Percentiles rank a stretch among this genome's conserved stretches.
phyloP scores from a whole-genome alignment of 2,329 filamentous ascomycete genomes.

The Fusarium udum region DNA sequence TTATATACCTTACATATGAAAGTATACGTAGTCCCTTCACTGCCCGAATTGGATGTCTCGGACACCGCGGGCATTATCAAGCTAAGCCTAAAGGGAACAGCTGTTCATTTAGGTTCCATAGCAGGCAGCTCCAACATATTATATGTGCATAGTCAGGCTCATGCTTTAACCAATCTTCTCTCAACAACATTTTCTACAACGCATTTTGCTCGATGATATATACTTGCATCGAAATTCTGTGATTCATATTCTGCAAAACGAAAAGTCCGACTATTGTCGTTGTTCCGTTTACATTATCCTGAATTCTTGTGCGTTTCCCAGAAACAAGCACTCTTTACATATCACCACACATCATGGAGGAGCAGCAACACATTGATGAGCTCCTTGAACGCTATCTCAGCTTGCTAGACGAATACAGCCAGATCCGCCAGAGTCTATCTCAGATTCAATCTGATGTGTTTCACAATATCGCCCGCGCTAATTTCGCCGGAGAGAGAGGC shows the following conservation, averaged over 20 bases:
- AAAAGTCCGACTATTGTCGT: too few species aligned
- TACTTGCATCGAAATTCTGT: not conserved
- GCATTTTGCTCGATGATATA: not conserved
- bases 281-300: not conserved
- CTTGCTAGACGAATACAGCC: slow-evolving; percentile 73
- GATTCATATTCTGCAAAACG: not conserved
- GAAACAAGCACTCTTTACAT: not conserved
- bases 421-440: slow-evolving; percentile 64
- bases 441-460: slow-evolving; percentile 64
- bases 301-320: not conserved
- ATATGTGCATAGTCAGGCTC: not conserved
- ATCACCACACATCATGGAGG: slow-evolving; percentile 34
- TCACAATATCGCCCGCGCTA: slow-evolving; percentile 75
- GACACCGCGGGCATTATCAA: not conserved
- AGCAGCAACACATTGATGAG: slow-evolving; percentile 62
- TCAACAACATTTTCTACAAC: not conserved
- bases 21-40: not conserved
- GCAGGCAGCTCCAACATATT: slow-evolving; percentile 8
- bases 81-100: slow-evolving; percentile 32
- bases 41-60: not conserved
- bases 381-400: slow-evolving; percentile 73
- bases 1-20: not conserved
- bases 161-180: not conserved
- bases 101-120: not conserved
- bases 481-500: slow-evolving; percentile 73